A percentile compares a stretch with the other conserved stretches of the same genome.
These are phyloP conservation scores for Lactarius evosmus DNA, from an alignment of 768 basidiomycete species.

Conservation along the genomic window DNA sequence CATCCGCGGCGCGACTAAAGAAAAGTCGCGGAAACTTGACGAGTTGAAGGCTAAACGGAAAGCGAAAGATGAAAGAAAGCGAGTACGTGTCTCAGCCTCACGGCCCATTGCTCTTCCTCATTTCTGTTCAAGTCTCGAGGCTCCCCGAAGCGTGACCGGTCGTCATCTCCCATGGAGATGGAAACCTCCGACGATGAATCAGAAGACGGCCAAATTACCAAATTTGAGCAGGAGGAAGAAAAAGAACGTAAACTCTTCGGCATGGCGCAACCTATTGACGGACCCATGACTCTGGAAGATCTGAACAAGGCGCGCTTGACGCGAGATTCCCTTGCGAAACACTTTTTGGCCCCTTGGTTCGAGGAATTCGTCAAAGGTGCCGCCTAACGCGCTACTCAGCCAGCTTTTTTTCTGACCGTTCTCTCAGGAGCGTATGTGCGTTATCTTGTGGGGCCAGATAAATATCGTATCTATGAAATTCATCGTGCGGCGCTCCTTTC, in stretches of 20 bases:
- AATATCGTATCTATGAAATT: slow-evolving; percentile 82
- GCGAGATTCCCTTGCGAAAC: slow-evolving; percentile 66
- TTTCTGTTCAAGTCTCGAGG: slow-evolving; percentile 35
- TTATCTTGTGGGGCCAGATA: slow-evolving; percentile 68
- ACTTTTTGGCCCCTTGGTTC: slow-evolving; percentile 79
- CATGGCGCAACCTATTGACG: slow-evolving; percentile 42
- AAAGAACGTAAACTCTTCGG: slow-evolving; percentile 51
- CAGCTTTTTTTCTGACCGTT: not conserved
- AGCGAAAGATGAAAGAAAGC: slow-evolving; percentile 85
- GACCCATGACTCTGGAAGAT: slow-evolving; percentile 53
- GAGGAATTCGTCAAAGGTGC: slow-evolving; percentile 75
- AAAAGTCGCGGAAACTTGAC: slow-evolving; percentile 73
- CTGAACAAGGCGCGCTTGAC: slow-evolving; percentile 61
- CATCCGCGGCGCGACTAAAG: slow-evolving; percentile 69
- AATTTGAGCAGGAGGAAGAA: slow-evolving; percentile 71
- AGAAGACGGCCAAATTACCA: slow-evolving; percentile 72
- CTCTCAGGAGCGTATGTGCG: slow-evolving; percentile 78
- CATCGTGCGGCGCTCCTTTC: slow-evolving; percentile 51
- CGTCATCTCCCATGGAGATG: slow-evolving; percentile 82
- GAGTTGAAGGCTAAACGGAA: slow-evolving; percentile 84
- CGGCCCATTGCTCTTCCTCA: slow-evolving; percentile 15
- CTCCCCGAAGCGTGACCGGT: slow-evolving; percentile 67
- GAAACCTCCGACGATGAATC: slow-evolving; percentile 79
- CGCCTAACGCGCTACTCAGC: slow-evolving; percentile 26
- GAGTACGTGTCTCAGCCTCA: slow-evolving; percentile 45